A percentile compares a stretch with the other conserved stretches of the same genome.
Evolutionary conservation across 2,329 filamentous ascomycete genomes (phyloP).

Genomic region (Furcasterigmium furcatum): DNA sequence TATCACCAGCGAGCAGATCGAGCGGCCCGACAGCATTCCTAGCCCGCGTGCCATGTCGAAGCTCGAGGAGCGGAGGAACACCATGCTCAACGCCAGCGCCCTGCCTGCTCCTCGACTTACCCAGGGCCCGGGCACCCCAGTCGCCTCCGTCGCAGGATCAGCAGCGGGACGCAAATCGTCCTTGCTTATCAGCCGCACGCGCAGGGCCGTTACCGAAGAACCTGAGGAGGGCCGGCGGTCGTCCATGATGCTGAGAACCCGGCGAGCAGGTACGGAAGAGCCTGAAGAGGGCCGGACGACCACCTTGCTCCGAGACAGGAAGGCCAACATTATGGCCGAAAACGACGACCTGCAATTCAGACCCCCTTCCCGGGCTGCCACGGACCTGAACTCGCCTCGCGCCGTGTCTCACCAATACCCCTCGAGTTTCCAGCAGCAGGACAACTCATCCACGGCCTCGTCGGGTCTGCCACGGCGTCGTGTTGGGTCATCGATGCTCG

Average conservation of each 20-base stretch:
- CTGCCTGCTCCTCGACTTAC: constrained; percentile 42
- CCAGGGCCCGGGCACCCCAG: constrained; percentile 26
- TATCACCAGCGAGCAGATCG: constrained; percentile 34
- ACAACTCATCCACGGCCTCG: constrained; percentile 27
- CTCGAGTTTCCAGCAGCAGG: constrained; percentile 19
- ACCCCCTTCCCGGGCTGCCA: constrained; percentile 56
- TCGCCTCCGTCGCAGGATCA: constrained; percentile 34
- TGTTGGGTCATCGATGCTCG: constrained; percentile 44
- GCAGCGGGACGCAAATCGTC: constrained; percentile 47
- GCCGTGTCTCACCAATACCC: constrained; percentile 33
- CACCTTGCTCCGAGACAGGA: constrained; percentile 41
- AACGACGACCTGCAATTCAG: constrained; percentile 49
- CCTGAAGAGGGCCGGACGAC: constrained; percentile 42
- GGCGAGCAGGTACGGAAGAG: constrained; percentile 44
- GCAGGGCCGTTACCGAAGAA: constrained; percentile 47
- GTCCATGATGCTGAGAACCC: constrained; percentile 42
- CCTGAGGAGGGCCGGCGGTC: constrained; percentile 47
- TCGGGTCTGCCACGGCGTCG: constrained; percentile 52
- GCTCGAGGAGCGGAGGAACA: constrained; percentile 50
- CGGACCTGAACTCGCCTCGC: constrained; percentile 43
- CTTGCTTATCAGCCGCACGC: constrained; percentile 41
- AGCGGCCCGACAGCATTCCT: constrained; percentile 32
- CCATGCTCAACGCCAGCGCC: constrained; percentile 39
- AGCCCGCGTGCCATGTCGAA: constrained; percentile 48
- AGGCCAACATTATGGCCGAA: constrained; percentile 43